phyloP scores from a whole-genome alignment of 768 basidiomycete species.

The Cubamyces lactineus region DNA sequence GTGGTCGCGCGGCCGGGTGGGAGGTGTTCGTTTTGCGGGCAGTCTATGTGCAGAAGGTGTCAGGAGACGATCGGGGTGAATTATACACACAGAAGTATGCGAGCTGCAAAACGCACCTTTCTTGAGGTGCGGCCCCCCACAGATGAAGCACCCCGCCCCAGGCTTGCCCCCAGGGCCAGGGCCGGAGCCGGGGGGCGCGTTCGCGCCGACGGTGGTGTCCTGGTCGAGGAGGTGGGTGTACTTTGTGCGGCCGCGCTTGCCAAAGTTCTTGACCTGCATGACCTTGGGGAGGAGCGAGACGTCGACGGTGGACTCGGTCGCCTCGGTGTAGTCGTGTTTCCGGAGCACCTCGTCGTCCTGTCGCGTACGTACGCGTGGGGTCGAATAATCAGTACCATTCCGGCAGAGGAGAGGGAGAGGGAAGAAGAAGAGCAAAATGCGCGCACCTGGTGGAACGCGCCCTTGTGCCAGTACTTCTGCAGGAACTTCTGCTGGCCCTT shows the following conservation, averaged over 20 bases:
- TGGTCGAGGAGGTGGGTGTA: conserved; percentile 96
- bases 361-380: conserved; percentile 11
- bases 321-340: conserved; percentile 85
- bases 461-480: conserved; percentile 99
- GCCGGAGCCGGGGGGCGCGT: conserved; percentile 51
- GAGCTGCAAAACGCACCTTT: conserved; percentile 56
- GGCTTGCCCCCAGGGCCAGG: conserved; percentile 41
- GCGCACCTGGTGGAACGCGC: conserved; percentile 93
- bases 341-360: conserved; percentile 89
- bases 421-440: conserved; percentile 10
- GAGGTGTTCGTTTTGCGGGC: conserved; percentile 38
- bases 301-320: conserved; percentile 87
- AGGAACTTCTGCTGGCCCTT: conserved; percentile 92
- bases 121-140: conserved; percentile 93
- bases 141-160: conserved; percentile 82
- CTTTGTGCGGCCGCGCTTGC: conserved; percentile 89
- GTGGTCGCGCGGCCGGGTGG: conserved; percentile 35
- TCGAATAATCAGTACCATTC: no score
- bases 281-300: conserved; percentile 88
- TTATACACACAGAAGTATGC: no score
- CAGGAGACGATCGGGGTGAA: no score
- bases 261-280: conserved; percentile 97
- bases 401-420: neutral
- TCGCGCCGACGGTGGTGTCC: conserved; percentile 78
- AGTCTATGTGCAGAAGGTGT: no score